Evolutionary conservation across 2,329 filamentous ascomycete species (phyloP).

Genomic region (Neocatenulostroma microsporum): DNA sequence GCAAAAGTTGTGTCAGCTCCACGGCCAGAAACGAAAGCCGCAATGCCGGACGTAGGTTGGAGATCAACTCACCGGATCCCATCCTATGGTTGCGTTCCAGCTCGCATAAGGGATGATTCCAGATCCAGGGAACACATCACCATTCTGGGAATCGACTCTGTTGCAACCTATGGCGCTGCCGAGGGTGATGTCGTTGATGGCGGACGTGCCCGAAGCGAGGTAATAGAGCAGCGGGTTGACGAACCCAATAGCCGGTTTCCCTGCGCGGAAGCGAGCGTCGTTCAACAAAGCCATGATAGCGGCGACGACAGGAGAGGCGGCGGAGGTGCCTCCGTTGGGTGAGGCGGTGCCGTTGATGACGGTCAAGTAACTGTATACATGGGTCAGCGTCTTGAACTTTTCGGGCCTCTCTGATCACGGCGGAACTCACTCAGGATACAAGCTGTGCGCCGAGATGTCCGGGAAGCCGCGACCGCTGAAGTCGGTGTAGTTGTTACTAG

Average conservation of each 20-base stretch:
- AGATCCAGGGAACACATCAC: slow-evolving; percentile 6
- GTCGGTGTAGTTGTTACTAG: slow-evolving; percentile 13
- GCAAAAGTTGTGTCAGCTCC: too few relatives aligned
- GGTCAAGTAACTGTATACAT: slow-evolving; percentile 14
- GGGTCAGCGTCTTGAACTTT: background rate
- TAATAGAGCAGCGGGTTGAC: slow-evolving; percentile 54
- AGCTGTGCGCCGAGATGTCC: slow-evolving; percentile 43
- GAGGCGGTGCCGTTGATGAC: slow-evolving; percentile 33
- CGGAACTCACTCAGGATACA: slow-evolving; percentile 10
- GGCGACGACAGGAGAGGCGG: slow-evolving; percentile 51
- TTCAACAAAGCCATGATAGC: slow-evolving; percentile 56
- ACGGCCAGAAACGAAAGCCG: background rate
- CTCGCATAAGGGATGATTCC: slow-evolving; percentile 17
- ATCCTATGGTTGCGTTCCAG: slow-evolving; percentile 18
- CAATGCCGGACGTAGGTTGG: background rate
- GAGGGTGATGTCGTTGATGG: slow-evolving; percentile 41
- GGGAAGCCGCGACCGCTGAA: slow-evolving; percentile 36
- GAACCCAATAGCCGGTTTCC: slow-evolving; percentile 43
- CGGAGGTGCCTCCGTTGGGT: slow-evolving; percentile 39
- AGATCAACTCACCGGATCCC: slow-evolving; percentile 15
- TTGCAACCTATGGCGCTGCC: slow-evolving; percentile 22
- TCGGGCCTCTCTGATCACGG: too few relatives aligned
- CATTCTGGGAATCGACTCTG: slow-evolving; percentile 13
- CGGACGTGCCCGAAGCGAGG: slow-evolving; percentile 29
- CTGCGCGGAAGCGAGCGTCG: slow-evolving; percentile 48